phyloP scores from a whole-genome alignment of 2,329 filamentous ascomycete genomes.

The Botrytis aclada region DNA sequence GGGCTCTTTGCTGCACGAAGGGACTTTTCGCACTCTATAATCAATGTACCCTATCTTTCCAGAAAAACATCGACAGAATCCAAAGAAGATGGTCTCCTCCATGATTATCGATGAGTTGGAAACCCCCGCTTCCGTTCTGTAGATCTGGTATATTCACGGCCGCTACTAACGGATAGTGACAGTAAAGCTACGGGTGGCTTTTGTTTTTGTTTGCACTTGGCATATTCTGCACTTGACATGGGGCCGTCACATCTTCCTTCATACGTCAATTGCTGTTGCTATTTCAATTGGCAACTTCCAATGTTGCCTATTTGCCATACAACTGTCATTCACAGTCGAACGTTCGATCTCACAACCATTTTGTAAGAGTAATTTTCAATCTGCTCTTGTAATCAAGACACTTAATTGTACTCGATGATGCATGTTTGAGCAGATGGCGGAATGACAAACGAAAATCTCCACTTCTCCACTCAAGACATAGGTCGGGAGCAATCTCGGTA shows the following conservation, averaged over 20 bases:
- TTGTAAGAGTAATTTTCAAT: neutral
- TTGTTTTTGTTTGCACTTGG: neutral
- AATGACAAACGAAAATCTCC: slow-evolving; percentile 10
- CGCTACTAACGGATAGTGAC: neutral
- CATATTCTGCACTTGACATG: neutral
- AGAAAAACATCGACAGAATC: too few relatives aligned
- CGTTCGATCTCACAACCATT: neutral
- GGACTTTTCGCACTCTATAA: neutral
- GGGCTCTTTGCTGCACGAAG: neutral
- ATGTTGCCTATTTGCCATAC: neutral
- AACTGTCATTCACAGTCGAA: neutral
- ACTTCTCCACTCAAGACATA: neutral
- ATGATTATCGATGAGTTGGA: too few relatives aligned
- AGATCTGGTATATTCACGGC: neutral
- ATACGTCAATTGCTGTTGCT: neutral
- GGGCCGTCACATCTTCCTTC: neutral
- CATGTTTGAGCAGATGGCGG: neutral
- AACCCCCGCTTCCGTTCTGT: accelerated
- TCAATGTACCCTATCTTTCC: too few relatives aligned
- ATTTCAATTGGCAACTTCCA: neutral
- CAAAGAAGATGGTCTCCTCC: too few relatives aligned
- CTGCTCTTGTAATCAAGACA: neutral
- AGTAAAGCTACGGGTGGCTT: neutral
- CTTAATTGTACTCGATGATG: neutral
- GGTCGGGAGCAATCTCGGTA: slow-evolving; percentile 9